Evolutionary conservation across 805 yeast genomes (phyloP), one percentile per base, ranked within the genome.

Genomic region (Nakazawaea peltata): DNA sequence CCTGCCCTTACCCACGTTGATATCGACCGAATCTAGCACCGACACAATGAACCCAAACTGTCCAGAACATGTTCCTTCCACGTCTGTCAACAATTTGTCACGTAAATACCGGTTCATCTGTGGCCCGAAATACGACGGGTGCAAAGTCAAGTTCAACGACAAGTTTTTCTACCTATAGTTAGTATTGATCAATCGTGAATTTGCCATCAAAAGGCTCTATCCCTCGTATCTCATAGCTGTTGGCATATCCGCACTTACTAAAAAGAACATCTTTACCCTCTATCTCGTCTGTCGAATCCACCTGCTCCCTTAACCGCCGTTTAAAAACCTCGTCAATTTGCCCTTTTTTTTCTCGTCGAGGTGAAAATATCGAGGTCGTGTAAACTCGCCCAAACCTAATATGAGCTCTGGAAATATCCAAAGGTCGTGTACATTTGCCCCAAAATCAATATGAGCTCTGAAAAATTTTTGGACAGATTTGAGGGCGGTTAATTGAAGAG

Each of bases 41-140:
- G 97, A 90, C 39, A 92, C 80, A 46, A 92, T 92, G 57, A 92
- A 92, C 11, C 98, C 98, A 65, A 92, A 92, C 59, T 92, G 95
- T 49, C 98, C 98, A 1, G 97, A 88, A 62, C 97, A 92, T 1
- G 97, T 87, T 18, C 98, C 98, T 62, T 92, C 98, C 28, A 92
- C 98, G 54, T 92, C 98, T 45, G 85, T 87, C 40, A 92, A 70
- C 43, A 92, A 69, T 58, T 90, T 88, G 53, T 87, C 84, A 54
- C 94, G 77, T 47, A 92, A 67, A 53, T 78, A 90, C 54, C 86
- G 94, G 60, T 83, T 87, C 97, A 92, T 92, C 48, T 88, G 94
- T 3, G 97, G 96, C 2, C 98, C 98, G 54, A 88, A 90, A 59
- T 79, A 92, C 23, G 97, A 87, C 35, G 99, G 99, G 59, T 90